A percentile compares a stretch with the other conserved stretches of the same genome.
phyloP scores from a whole-genome alignment of 148 eudicot genomes.

The Dianthus caryophyllus region DNA sequence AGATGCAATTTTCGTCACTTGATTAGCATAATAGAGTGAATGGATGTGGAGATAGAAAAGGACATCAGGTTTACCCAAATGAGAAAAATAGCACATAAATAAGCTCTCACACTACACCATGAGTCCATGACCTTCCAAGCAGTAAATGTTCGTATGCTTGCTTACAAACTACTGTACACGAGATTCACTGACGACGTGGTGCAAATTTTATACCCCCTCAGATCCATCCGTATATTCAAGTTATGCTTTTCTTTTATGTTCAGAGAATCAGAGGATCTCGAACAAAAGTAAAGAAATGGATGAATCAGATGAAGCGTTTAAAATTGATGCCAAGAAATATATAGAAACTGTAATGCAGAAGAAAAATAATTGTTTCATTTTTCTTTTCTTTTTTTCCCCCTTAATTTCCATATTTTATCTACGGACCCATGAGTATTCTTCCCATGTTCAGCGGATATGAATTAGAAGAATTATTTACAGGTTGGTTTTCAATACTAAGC shows the following conservation, averaged over 20 bases:
- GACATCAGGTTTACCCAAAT: constrained; percentile 3
- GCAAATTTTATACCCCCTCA: constrained; percentile 11
- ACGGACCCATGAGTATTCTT: constrained; percentile 70
- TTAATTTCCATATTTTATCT: constrained; percentile 22
- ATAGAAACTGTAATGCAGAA: neutral
- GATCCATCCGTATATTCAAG: too few relatives aligned
- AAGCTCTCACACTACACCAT: neutral
- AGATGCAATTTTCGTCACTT: too few relatives aligned
- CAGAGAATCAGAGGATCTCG: too few relatives aligned
- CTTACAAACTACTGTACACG: constrained; percentile 29
- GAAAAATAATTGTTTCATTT: constrained; percentile 16
- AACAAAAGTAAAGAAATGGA: too few relatives aligned
- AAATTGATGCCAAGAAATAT: constrained; percentile 5
- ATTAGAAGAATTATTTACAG: constrained; percentile 56
- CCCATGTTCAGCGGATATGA: constrained; percentile 61
- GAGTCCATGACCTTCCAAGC: constrained; percentile 11
- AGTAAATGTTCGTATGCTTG: constrained; percentile 17
- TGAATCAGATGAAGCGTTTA: too few relatives aligned
- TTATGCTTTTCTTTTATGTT: too few relatives aligned
- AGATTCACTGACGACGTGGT: constrained; percentile 12
- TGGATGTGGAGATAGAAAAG: too few relatives aligned
- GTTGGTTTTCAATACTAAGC: constrained; percentile 43
- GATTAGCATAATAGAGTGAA: too few relatives aligned
- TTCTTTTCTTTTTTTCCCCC: neutral
- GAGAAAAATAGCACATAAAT: constrained; percentile 1